Evolutionary conservation across 1,139 yeast species (phyloP), one percentile per base, ranked within the genome.

Genomic region (Lodderomyces pseudojiufengensis): DNA sequence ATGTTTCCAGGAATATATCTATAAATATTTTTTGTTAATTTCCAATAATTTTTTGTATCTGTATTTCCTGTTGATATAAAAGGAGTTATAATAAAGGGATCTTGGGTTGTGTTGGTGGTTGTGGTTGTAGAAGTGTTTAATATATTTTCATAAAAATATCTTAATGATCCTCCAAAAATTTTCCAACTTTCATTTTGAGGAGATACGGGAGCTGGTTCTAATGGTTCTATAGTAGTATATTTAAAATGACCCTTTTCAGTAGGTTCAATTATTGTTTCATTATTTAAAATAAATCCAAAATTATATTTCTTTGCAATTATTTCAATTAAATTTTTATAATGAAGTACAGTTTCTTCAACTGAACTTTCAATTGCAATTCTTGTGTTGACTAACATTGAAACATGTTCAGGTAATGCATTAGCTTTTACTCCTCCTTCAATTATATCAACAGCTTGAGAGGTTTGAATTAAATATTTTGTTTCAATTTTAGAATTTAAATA

Each of bases 341-440:
- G 61, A 2, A 57, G 58, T 2, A 73, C 66, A 8, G 68, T 47
- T 25, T 73, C 70, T 41, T 76, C 83, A 4, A 37, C 37, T 4
- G 78, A 24, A 16, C 24, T 22, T 15, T 39, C 42, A 13, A 76
- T 58, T 4, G 78, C 73, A 37, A 80, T 68, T 44, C 88, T 65
- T 45, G 78, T 78, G 55, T 82, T 80, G 29, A 82, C 67, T 34
- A 69, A 54, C 14, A 79, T 63, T 5, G 67, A 61, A 5, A 76
- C 83, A 43, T 65, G 68, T 51, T 84, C 94, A 1, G 95, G 95
- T 39, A 84, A 63, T 2, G 92, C 90, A 51, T 83, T 83, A 24
- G 78, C 63, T 55, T 83, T 83, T 29, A 73, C 72, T 13, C 92
- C 92, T 8, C 90, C 90, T n/a, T 59, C 48, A 33, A 83, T 64